phyloP scores from a whole-genome alignment of 1,139 yeast genomes.

The Saccharomycopsis crataegensis region DNA sequence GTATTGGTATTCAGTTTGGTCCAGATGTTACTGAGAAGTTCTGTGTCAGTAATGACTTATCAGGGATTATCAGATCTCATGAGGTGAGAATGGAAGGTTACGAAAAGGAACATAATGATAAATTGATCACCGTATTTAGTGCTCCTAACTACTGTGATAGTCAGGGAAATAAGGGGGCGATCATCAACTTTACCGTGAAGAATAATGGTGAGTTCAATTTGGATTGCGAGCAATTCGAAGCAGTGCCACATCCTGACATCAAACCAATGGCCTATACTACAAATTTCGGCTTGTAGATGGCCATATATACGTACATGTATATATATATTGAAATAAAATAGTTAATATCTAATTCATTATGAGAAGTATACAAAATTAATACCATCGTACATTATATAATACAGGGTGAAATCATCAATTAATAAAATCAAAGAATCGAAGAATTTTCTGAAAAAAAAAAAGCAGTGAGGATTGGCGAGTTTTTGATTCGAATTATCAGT shows the following conservation, averaged over 20 bases:
- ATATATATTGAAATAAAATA: not conserved
- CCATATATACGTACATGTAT: not conserved
- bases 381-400: not conserved
- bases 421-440: too few species aligned
- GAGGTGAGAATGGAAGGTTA: conserved; percentile 93
- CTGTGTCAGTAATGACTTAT: conserved; percentile 61
- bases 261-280: conserved; percentile 97
- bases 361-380: not conserved
- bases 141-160: conserved; percentile 97
- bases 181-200: conserved; percentile 47
- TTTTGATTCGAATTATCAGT: too few species aligned
- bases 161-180: conserved; percentile 87
- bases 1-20: conserved; percentile 94
- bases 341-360: not conserved
- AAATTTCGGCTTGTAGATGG: conserved; percentile 35
- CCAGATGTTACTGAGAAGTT: conserved; percentile 85
- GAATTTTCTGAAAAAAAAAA: too few species aligned
- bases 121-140: conserved; percentile 83
- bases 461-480: too few species aligned
- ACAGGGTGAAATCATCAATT: not conserved
- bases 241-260: conserved; percentile 84
- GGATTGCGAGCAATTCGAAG: conserved; percentile 55
- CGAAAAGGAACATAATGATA: conserved; percentile 79
- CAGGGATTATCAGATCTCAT: conserved; percentile 85
- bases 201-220: conserved; percentile 49